These are phyloP conservation scores for Fagus crenata DNA, from an alignment of 306 rosid species.

Conservation along the genomic window DNA sequence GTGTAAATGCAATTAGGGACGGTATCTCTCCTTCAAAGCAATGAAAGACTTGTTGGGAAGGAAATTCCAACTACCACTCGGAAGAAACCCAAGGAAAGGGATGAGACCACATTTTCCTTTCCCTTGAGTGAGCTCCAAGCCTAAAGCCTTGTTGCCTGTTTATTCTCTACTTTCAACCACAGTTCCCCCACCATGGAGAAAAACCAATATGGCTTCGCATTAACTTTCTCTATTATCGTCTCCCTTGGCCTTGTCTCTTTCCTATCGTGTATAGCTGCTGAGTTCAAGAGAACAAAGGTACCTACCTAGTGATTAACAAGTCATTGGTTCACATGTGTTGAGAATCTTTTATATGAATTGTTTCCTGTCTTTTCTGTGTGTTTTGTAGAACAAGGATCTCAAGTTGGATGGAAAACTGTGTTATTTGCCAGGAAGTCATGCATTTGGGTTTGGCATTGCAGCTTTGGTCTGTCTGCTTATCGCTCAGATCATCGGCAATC, in stretches of 20 bases:
- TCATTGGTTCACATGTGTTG: not conserved
- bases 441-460: slow-evolving; percentile 69
- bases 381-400: slow-evolving; percentile 60
- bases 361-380: not conserved
- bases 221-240: slow-evolving; percentile 34
- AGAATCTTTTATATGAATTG: not conserved
- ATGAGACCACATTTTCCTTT: slow-evolving; percentile 28
- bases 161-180: slow-evolving; percentile 24
- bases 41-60: slow-evolving; percentile 41
- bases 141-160: slow-evolving; percentile 26
- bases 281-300: slow-evolving; percentile 65
- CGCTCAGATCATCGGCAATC: slow-evolving; percentile 65
- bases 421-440: slow-evolving; percentile 64
- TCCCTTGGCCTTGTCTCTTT: slow-evolving; percentile 61
- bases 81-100: slow-evolving; percentile 29
- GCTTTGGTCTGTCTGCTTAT: slow-evolving; percentile 55
- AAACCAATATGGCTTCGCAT: slow-evolving; percentile 36
- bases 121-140: slow-evolving; percentile 51
- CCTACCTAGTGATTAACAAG: not conserved
- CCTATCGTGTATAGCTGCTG: slow-evolving; percentile 68
- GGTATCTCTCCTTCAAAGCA: slow-evolving; percentile 62
- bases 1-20: slow-evolving; percentile 39
- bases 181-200: slow-evolving; percentile 48
- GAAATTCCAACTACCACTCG: slow-evolving; percentile 41
- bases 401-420: slow-evolving; percentile 66